Evolutionary conservation across 2,329 filamentous ascomycete species (phyloP), one percentile per base, ranked within the genome.

Genomic region (Trichophyton rubrum): DNA sequence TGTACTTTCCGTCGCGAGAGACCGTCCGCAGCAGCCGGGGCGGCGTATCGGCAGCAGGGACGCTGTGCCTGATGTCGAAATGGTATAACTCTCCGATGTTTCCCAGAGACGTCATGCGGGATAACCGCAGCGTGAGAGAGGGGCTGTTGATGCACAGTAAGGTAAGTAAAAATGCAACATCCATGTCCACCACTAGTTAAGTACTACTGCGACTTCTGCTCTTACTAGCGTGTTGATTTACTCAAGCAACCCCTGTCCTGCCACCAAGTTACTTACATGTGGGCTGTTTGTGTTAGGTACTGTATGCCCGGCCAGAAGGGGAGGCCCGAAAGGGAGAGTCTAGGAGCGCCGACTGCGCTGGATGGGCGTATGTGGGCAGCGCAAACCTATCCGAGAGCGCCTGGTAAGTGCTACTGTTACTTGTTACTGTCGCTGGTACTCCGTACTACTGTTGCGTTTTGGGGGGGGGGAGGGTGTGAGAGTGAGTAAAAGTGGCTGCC

Each of bases 321-420:
- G 58, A 33, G 8, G 61, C 67, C 2, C 62, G 64, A 47, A 63
- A 60, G 64, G 35, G 49, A 64, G 67, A 62, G 17, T 64, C 61
- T 20, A 63, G 62, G 51, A 35, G 33, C 33, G 33, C 7, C 33
- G 8, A 11, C 33, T 75, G 75, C 24, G 71, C 75, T 45, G 84
- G 85, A 3, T 97, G 89, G 86, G 86, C 82, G 1, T 97, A 97
- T 69, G 75, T 96, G 41, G 93, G 93, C 15, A 95, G 89, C 67
- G 89, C 90, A 6, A 99, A 99, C 73, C 75, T 96, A 30, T 95
- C 90, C 0, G 90, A 96, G 73, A 91, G 88, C 70, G 93, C 93
- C 33, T 99, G 93, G 88, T 90, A 75, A 41, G 40, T 15, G 9
- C 8, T 35, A 35, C 24, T 27, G 24, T 27, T 27, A 27, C 24